A percentile compares a stretch with the other conserved stretches of the same genome.
These are phyloP conservation scores for Clitoria ternatea DNA, from an alignment of 306 rosid genomes.

Conservation along the genomic window DNA sequence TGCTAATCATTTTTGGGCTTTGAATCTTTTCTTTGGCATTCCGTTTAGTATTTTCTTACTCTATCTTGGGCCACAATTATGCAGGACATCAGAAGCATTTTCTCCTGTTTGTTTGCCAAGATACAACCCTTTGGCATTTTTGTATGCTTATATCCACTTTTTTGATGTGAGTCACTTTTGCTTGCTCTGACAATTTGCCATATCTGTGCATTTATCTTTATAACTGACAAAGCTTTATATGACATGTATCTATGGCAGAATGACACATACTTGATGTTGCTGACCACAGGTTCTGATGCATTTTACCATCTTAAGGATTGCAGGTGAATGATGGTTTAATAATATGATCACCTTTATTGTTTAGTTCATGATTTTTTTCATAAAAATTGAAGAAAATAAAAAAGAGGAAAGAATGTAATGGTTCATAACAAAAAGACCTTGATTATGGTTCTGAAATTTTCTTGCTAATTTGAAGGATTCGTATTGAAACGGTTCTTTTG, in stretches of 20 bases:
- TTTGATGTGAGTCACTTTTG: constrained; percentile 67
- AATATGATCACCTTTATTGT: constrained; percentile 5
- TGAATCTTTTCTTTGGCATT: not conserved
- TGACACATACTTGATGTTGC: constrained; percentile 82
- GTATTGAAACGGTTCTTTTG: constrained; percentile 72
- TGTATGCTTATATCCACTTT: constrained; percentile 84
- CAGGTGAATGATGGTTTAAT: constrained; percentile 52
- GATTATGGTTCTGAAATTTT: constrained; percentile 19
- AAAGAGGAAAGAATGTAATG: not conserved
- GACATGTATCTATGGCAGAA: constrained; percentile 55
- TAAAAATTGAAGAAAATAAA: not conserved
- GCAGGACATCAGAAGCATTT: constrained; percentile 96
- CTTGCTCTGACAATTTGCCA: constrained; percentile 6
- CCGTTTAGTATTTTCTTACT: not conserved
- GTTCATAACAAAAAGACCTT: constrained; percentile 3
- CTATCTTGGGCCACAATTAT: constrained; percentile 24
- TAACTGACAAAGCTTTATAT: constrained; percentile 5
- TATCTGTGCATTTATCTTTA: constrained; percentile 8
- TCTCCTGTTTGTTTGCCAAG: constrained; percentile 98
- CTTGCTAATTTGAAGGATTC: constrained; percentile 58
- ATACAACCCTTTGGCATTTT: constrained; percentile 88
- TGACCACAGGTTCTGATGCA: constrained; percentile 81
- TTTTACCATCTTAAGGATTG: constrained; percentile 93
- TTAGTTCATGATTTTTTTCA: not conserved
- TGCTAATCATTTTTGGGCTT: not conserved